Evolutionary conservation across 441 rosid genomes (phyloP).

Genomic region (Aleurites moluccanus): DNA sequence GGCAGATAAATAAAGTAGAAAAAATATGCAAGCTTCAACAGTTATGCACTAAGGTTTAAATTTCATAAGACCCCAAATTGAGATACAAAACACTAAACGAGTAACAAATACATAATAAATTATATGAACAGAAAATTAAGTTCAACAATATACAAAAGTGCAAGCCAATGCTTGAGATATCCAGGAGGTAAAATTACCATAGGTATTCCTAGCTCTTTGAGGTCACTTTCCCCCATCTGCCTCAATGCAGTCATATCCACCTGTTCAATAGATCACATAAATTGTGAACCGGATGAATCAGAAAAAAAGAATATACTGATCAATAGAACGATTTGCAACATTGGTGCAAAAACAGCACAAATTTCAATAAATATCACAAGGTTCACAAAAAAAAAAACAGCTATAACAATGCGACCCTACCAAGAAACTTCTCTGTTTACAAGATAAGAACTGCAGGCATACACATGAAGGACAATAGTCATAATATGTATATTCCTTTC

Average conservation of each 20-base stretch:
- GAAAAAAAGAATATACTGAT: not conserved
- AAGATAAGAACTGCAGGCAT: not conserved
- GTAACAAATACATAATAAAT: not conserved
- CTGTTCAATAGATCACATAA: slow-evolving; percentile 40
- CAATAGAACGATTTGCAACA: not conserved
- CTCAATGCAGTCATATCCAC: slow-evolving; percentile 85
- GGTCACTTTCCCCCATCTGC: slow-evolving; percentile 92
- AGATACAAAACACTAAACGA: not conserved
- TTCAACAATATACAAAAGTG: not conserved
- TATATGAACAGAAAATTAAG: not conserved
- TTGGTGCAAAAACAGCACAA: not conserved
- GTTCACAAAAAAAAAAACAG: not conserved
- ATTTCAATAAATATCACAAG: not conserved
- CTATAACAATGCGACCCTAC: not conserved
- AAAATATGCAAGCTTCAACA: slow-evolving; percentile 1
- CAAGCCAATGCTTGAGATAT: not conserved
- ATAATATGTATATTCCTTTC: not conserved
- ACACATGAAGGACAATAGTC: not conserved
- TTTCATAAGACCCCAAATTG: not conserved
- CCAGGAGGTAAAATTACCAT: slow-evolving; percentile 51
- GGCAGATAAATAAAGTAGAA: not conserved
- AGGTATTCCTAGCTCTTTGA: slow-evolving; percentile 91
- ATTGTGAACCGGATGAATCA: not conserved
- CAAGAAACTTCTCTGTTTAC: not conserved
- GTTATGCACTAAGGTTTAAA: not conserved